Evolutionary conservation across 345 rosid genomes (phyloP).

Genomic region (Kernera saxatilis): DNA sequence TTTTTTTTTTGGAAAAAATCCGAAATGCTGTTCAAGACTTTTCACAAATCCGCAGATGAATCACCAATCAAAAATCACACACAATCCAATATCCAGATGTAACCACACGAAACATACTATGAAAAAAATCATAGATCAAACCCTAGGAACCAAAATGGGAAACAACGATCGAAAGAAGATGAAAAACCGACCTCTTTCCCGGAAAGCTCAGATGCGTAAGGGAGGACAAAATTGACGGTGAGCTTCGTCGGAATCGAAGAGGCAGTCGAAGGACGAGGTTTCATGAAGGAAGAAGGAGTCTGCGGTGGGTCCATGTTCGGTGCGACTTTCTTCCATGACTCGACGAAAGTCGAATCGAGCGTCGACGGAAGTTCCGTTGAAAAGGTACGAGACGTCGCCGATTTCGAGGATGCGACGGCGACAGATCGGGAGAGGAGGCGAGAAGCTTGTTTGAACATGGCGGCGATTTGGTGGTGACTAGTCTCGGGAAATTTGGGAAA

Average conservation of each 20-base stretch:
- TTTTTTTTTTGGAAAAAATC: not conserved
- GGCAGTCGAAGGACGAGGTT: slow-evolving; percentile 54
- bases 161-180: not conserved
- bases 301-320: slow-evolving; percentile 76
- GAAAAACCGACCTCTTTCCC: slow-evolving; percentile 45
- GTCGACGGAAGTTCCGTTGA: slow-evolving; percentile 51
- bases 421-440: slow-evolving; percentile 42
- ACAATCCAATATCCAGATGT: slow-evolving; percentile 11
- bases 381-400: slow-evolving; percentile 37
- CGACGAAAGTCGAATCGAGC: slow-evolving; percentile 46
- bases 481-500: not conserved
- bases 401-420: slow-evolving; percentile 29
- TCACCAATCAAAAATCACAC: not conserved
- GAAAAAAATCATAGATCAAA: not conserved
- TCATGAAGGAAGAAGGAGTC: slow-evolving; percentile 71
- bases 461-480: slow-evolving; percentile 12
- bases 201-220: slow-evolving; percentile 50
- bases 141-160: not conserved
- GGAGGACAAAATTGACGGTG: slow-evolving; percentile 87
- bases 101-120: not conserved
- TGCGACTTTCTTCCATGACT: slow-evolving; percentile 63
- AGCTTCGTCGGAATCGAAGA: slow-evolving; percentile 70
- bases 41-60: slow-evolving; percentile 7
- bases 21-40: not conserved
- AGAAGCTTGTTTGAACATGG: slow-evolving; percentile 50